Conservation (phyloP, 2,329 filamentous ascomycete genomes). For the Mycosphaerella sp. region DNA sequence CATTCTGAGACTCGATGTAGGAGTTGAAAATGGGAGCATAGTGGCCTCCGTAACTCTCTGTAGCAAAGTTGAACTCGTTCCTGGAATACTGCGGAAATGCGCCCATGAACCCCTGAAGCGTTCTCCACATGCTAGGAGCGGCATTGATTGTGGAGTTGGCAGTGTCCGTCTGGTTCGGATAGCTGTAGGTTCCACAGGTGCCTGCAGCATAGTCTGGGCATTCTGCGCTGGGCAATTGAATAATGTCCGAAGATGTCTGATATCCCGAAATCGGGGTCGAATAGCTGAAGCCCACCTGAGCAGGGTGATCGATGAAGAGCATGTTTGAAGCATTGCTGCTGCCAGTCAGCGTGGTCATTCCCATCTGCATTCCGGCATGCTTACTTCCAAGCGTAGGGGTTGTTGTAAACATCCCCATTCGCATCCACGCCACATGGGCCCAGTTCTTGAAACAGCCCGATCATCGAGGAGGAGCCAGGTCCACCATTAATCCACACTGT, state of each 20-base stretch:
- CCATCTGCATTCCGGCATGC: too few relatives aligned
- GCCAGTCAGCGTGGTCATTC: too few relatives aligned
- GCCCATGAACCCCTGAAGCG: constrained; percentile 57
- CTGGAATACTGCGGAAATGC: constrained; percentile 42
- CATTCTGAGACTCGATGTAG: constrained; percentile 31
- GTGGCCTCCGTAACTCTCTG: constrained; percentile 30
- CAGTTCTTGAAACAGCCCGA: constrained; percentile 51
- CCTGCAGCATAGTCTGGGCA: constrained; percentile 21
- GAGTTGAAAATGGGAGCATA: constrained; percentile 29
- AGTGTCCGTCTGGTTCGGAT: constrained; percentile 45
- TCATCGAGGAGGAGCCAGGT: constrained; percentile 53
- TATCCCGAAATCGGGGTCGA: constrained; percentile 40
- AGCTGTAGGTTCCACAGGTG: constrained; percentile 51
- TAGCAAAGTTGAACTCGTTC: constrained; percentile 32
- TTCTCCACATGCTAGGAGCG: constrained; percentile 55
- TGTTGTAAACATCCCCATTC: constrained; percentile 47
- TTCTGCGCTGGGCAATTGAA: constrained; percentile 29
- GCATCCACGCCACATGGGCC: constrained; percentile 39
- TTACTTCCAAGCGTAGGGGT: constrained; percentile 55
- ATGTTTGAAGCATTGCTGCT: constrained; percentile 52
- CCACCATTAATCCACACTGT: constrained; percentile 58
- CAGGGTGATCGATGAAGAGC: constrained; percentile 64
- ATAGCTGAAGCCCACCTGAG: constrained; percentile 54
- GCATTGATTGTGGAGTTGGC: constrained; percentile 49
- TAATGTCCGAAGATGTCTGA: constrained; percentile 33